phyloP scores from a whole-genome alignment of 257 asterid genomes.

The Marsdenia floribunda region DNA sequence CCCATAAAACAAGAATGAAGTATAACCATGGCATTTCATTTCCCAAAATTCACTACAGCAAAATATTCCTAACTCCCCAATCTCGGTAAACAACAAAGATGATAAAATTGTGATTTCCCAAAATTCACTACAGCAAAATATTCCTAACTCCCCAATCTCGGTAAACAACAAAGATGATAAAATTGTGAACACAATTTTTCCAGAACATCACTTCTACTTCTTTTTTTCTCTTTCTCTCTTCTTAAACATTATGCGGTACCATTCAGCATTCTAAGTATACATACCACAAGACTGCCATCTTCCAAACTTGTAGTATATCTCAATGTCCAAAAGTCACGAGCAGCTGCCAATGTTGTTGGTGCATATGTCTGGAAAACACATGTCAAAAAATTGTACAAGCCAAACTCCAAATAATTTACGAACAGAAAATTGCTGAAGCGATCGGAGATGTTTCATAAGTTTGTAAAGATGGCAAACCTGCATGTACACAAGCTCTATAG shows the following conservation, averaged over 20 bases:
- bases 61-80: not conserved
- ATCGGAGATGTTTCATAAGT: not conserved
- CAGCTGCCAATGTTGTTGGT: conserved; percentile 87
- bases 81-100: not conserved
- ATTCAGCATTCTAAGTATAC: conserved; percentile 7
- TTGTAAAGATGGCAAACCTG: conserved; percentile 41
- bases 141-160: not conserved
- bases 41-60: not conserved
- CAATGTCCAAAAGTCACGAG: conserved; percentile 94
- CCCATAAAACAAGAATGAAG: not conserved
- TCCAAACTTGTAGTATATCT: conserved; percentile 77
- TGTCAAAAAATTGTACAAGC: not conserved
- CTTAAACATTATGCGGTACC: not conserved
- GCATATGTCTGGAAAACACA: conserved; percentile 59
- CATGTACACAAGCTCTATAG: conserved; percentile 81
- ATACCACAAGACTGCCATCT: conserved; percentile 96
- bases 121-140: not conserved
- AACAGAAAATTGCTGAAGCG: not conserved
- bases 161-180: not conserved
- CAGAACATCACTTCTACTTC: not conserved
- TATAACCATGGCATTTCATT: not conserved
- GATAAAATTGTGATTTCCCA: not conserved
- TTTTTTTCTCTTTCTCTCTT: not conserved
- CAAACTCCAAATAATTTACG: not conserved
- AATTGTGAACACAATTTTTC: not conserved